Conservation (phyloP, 2,329 filamentous ascomycete species). For the Polytolypa hystricis region DNA sequence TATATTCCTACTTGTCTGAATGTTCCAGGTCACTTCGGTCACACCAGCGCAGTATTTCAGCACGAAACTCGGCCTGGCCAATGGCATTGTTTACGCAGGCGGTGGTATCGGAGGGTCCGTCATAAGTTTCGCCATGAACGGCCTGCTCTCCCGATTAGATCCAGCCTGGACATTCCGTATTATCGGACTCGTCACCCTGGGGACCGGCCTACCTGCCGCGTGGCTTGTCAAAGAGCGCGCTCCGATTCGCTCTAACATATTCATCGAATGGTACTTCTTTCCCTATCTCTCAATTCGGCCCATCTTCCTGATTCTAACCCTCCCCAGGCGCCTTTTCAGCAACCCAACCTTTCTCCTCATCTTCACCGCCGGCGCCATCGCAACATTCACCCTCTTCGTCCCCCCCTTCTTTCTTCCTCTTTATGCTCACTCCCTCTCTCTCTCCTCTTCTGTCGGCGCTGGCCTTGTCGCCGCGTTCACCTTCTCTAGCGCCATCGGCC, state of each 20-base stretch:
- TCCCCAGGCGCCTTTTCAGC: slow-evolving; percentile 39
- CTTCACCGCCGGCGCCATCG: slow-evolving; percentile 45
- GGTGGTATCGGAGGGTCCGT: slow-evolving; percentile 47
- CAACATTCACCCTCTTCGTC: slow-evolving; percentile 50
- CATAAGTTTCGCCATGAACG: slow-evolving; percentile 41
- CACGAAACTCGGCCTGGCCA: slow-evolving; percentile 43
- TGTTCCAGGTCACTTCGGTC: slow-evolving; percentile 39
- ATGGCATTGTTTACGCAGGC: slow-evolving; percentile 43
- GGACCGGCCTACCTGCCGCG: slow-evolving; percentile 46
- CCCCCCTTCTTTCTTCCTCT: slow-evolving; percentile 52
- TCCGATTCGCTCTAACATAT: slow-evolving; percentile 26
- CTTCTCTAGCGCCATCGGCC: slow-evolving; percentile 47
- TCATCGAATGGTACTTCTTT: slow-evolving; percentile 48
- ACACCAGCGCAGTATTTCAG: slow-evolving; percentile 46
- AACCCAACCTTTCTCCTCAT: slow-evolving; percentile 42
- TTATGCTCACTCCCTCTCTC: slow-evolving; percentile 44
- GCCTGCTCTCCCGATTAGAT: slow-evolving; percentile 37
- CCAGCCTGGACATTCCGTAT: slow-evolving; percentile 43
- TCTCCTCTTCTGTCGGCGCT: slow-evolving; percentile 43
- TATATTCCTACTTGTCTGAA: slow-evolving; percentile 20
- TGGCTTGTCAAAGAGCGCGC: slow-evolving; percentile 42
- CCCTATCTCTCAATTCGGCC: no score
- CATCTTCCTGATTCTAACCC: no score
- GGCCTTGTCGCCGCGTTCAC: slow-evolving; percentile 52
- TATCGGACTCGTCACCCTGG: slow-evolving; percentile 41